Evolutionary conservation across 495 filamentous ascomycete species (phyloP), one percentile per base, ranked within the genome.

Genomic region (Letharia columbiana): DNA sequence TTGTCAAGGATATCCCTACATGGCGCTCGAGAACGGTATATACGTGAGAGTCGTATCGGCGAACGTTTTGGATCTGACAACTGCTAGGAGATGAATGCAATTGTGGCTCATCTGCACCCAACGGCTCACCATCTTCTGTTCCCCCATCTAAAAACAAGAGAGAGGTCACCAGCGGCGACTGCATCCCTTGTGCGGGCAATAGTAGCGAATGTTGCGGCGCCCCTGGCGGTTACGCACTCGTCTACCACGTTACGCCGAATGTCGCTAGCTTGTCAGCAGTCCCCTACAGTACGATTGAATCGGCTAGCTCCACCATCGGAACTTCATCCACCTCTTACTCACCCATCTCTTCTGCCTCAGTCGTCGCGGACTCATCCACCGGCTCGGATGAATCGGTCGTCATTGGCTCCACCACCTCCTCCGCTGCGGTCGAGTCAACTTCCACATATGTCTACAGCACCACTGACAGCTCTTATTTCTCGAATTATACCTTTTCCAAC

Each of bases 31-130:
- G 17, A 57, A 57, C 33, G 54, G 54, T 57, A 57, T 20, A 37
- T 1, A 6, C 6, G 1, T 35, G 10, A 8, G 52, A 35, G 1
- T 56, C 3, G 1, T 2, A 17, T 17, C 1, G 1, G 1, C 1
- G 12, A 35, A 33, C 0, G 52, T 31, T 3, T 12, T 10, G 13
- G 7, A 33, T 28, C 54, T 57, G 17, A 57, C 4, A 37, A 7
- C 6, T 3, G 37, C 54, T 4, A 57, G 54, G 54, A n/a, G 28
- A 57, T 7, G 33, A 57, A 57, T 57, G 54, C 33, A 57, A 57
- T 7, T 57, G 54, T 17, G 54, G 54, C 54, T 37, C 33, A 57
- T 35, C 54, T 18, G 6, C 33, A 15, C 54, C 54, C 31, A 57
- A 17, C 54, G 54, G 54, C 54, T 0, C 54, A 37, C 1, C 33